Conservation (phyloP, 805 yeast genomes). For the Yarrowia osloensis region DNA sequence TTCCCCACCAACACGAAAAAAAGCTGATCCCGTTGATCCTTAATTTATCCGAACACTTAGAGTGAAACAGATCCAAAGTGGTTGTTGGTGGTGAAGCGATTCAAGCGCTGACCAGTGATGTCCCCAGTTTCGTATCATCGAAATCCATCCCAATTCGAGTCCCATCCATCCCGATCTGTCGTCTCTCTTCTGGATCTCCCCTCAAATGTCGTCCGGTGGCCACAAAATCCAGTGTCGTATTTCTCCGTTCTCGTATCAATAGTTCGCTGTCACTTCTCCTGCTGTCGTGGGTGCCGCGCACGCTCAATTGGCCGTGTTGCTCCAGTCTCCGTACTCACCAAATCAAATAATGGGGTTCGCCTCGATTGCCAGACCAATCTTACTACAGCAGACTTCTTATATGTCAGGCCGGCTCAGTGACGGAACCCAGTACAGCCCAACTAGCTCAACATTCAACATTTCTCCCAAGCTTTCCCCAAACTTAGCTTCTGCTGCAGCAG, state of each 20-base stretch:
- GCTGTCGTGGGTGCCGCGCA: not conserved
- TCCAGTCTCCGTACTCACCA: not conserved
- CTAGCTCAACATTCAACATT: constrained; percentile 31
- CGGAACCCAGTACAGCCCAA: constrained; percentile 27
- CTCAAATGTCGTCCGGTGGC: not conserved
- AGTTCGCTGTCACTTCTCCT: not conserved
- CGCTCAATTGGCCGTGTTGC: not conserved
- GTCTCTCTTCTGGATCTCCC: not conserved
- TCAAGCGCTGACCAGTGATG: not conserved
- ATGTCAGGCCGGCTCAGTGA: constrained; percentile 24
- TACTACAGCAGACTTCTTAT: constrained; percentile 28
- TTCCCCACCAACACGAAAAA: not conserved
- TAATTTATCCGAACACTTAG: constrained; percentile 10
- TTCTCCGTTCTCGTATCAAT: not conserved
- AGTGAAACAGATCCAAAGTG: not conserved
- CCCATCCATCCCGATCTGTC: not conserved
- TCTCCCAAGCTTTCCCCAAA: constrained; percentile 30
- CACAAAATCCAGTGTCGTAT: not conserved
- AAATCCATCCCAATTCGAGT: not conserved
- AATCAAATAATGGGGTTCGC: constrained; percentile 21
- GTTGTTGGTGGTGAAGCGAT: not conserved
- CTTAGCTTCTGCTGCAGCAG: constrained; percentile 6
- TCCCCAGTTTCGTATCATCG: not conserved
- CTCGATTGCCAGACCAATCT: constrained; percentile 18
- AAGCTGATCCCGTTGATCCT: constrained; percentile 13